These are phyloP conservation scores for Rhododendron kiyosumense DNA, from an alignment of 148 eudicot species.

Conservation along the genomic window DNA sequence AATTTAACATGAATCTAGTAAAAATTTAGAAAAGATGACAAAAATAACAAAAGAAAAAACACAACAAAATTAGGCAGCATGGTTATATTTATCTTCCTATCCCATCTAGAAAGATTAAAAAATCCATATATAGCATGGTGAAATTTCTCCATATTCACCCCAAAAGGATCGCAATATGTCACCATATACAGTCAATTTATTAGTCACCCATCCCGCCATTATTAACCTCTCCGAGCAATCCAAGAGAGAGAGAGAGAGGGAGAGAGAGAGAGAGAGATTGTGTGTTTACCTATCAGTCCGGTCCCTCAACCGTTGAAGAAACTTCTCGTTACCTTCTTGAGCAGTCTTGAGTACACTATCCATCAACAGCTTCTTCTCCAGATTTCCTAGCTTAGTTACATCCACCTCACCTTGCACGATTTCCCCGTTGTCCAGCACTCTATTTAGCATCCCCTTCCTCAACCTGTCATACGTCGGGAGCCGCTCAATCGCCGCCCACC, in stretches of 20 bases:
- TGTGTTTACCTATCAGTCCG: conserved; percentile 31
- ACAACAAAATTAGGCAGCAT: too few species aligned
- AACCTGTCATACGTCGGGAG: conserved; percentile 43
- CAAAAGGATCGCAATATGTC: too few species aligned
- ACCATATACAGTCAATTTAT: too few species aligned
- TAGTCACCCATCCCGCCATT: too few species aligned
- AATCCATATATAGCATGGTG: too few species aligned
- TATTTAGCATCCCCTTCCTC: conserved; percentile 33
- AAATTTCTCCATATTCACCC: too few species aligned
- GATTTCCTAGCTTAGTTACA: conserved; percentile 32
- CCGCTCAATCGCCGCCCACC: conserved; percentile 33
- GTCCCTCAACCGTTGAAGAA: conserved; percentile 36
- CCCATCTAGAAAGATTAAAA: too few species aligned
- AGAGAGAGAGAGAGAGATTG: not conserved
- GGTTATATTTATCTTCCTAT: too few species aligned
- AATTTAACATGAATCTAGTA: too few species aligned
- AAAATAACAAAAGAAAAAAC: too few species aligned
- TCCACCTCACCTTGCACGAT: conserved; percentile 32
- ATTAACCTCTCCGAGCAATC: too few species aligned
- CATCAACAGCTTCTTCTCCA: conserved; percentile 32
- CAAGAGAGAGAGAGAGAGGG: not conserved
- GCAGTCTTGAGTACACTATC: conserved; percentile 33
- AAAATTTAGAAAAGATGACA: too few species aligned
- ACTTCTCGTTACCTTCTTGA: conserved; percentile 42
- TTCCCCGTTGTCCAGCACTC: conserved; percentile 37